Evolutionary conservation across 1,284 basidiomycete species (phyloP).

Genomic region (Rhodotorula sp.): DNA sequence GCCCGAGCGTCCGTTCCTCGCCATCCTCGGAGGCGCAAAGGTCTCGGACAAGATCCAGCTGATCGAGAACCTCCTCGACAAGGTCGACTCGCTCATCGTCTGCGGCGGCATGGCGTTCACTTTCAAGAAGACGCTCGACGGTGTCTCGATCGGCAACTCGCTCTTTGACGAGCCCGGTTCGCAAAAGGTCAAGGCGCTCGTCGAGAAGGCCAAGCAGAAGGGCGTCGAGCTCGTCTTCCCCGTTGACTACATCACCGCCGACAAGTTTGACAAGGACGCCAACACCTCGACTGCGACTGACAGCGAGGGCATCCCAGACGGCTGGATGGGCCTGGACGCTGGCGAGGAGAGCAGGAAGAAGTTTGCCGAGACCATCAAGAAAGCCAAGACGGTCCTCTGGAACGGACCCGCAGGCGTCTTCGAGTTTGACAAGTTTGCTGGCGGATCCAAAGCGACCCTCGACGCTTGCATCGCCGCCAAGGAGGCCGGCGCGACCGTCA

Average conservation of each 20-base stretch:
- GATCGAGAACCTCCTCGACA: constrained; percentile 99
- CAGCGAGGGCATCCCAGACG: constrained; percentile 81
- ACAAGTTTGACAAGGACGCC: constrained; percentile 94
- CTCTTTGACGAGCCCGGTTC: constrained; percentile 90
- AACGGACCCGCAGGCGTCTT: constrained; percentile 98
- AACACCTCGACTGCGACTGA: constrained; percentile 76
- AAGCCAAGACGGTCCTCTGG: constrained; percentile 94
- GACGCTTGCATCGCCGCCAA: constrained; percentile 86
- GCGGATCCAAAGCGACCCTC: constrained; percentile 80
- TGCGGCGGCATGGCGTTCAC: constrained; percentile 99
- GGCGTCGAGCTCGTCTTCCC: constrained; percentile 95
- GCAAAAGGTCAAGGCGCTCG: constrained; percentile 76
- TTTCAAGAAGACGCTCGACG: constrained; percentile 92
- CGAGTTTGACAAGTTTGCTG: constrained; percentile 89
- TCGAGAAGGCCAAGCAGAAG: constrained; percentile 92
- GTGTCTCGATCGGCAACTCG: constrained; percentile 87
- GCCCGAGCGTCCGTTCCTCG: constrained; percentile 93
- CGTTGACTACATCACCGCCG: constrained; percentile 88
- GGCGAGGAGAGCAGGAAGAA: constrained; percentile 78
- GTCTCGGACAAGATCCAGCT: constrained; percentile 98
- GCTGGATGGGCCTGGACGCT: constrained; percentile 85
- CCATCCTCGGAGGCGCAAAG: constrained; percentile 97
- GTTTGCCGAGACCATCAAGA: constrained; percentile 75
- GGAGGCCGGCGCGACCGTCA: constrained; percentile 81
- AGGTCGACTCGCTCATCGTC: constrained; percentile 95